Base-by-base conservation (phyloP, 2,329 filamentous ascomycete species). In the Apiospora saccharicola region DNA sequence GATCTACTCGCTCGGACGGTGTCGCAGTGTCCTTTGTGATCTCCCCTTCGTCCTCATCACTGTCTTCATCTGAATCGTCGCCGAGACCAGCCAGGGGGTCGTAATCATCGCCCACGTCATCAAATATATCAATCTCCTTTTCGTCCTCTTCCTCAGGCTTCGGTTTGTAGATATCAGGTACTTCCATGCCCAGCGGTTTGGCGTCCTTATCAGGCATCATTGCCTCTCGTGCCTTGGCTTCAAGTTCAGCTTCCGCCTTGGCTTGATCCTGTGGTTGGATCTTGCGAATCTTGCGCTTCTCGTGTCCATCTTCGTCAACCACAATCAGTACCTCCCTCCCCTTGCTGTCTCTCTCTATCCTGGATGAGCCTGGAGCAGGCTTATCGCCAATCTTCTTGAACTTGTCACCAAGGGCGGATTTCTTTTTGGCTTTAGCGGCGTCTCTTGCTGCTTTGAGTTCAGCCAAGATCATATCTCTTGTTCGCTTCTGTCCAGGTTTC, bases 341-440 rank as follows among this genome's bases (percentile, higher is more conserved):
- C 75, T 86, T 90, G 72, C 83, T 85, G 77, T 92, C 90, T 24
- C 83, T 83, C 78, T 92, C 90, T 76, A 92, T 90, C 72, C 89
- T 86, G 10, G 87, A 71, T 7, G 68, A 87, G 7, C 87, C 87
- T 0, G 88, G 84, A 41, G 84, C 84, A 30, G 51, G 51, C 75
- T 86, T 87, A 12, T 83, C 84, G 1, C 90, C 90, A 71, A 93
- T 90, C 81, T 91, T 93, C 75, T 87, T 91, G 80, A 93, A 93
- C 70, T 86, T 89, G 16, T 86, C 83, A 0, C 90, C 89, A 8
- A 93, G 80, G 3, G 82, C 81, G 0, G 87, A 86, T 70, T 88
- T 85, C 72, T 85, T 80, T 73, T 86, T 82, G 0, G 86, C 85
- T 76, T 90, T 90, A 34, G 90, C 89, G 1, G 90, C 90, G 71